phyloP scores from a whole-genome alignment of 352 stramenopile species.

The Phytophthora pseudosyringae region DNA sequence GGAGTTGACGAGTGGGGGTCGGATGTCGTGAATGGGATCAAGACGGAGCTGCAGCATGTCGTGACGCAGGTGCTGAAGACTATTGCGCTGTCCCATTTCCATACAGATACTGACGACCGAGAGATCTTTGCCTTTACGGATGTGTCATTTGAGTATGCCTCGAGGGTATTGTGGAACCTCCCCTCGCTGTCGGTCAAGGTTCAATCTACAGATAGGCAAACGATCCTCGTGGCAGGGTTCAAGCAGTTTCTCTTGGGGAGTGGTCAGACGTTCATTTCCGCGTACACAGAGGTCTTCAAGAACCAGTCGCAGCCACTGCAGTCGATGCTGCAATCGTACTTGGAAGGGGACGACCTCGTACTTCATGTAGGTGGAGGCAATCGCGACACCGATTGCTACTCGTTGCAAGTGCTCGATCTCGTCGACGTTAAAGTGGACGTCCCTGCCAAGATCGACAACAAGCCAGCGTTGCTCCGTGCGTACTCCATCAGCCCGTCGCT shows the following conservation, averaged over 20 bases:
- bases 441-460: slow-evolving; percentile 73
- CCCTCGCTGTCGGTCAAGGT: slow-evolving; percentile 70
- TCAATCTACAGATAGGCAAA: slow-evolving; percentile 39
- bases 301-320: slow-evolving; percentile 69
- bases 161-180: slow-evolving; percentile 76
- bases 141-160: slow-evolving; percentile 73
- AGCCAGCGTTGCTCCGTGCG: slow-evolving; percentile 69
- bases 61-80: slow-evolving; percentile 74
- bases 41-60: slow-evolving; percentile 59
- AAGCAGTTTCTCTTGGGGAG: slow-evolving; percentile 72
- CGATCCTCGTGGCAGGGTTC: slow-evolving; percentile 70
- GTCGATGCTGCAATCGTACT: slow-evolving; percentile 71
- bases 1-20: slow-evolving; percentile 13
- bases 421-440: slow-evolving; percentile 68
- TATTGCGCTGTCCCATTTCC: slow-evolving; percentile 76
- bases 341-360: slow-evolving; percentile 64
- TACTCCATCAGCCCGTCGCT: slow-evolving; percentile 66
- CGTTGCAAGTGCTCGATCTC: slow-evolving; percentile 69
- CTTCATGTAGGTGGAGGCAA: slow-evolving; percentile 70
- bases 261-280: slow-evolving; percentile 80
- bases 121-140: slow-evolving; percentile 86
- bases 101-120: slow-evolving; percentile 57
- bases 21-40: slow-evolving; percentile 45
- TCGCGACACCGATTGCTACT: slow-evolving; percentile 57
- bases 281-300: slow-evolving; percentile 74